Percentiles rank a stretch among this genome's conserved stretches.
phyloP scores from a whole-genome alignment of 176 grass and related monocot genomes.

The Ensete glaucum region DNA sequence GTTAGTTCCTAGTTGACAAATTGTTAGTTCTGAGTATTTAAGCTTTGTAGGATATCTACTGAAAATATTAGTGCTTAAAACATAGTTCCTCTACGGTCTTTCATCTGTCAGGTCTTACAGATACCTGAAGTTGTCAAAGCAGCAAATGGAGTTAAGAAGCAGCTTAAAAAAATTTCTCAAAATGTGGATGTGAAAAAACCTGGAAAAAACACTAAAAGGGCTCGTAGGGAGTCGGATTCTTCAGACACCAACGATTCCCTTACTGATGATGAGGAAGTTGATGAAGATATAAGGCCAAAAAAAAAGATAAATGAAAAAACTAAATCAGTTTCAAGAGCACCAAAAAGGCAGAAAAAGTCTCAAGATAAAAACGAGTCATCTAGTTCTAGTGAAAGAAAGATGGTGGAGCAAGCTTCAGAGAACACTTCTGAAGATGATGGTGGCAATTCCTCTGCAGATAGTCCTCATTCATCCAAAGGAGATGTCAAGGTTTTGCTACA shows the following conservation, averaged over 20 bases:
- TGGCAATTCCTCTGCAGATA: conserved; percentile 35
- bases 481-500: conserved; percentile 26
- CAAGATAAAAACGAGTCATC: conserved; percentile 33
- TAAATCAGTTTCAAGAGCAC: conserved; percentile 34
- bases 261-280: conserved; percentile 39
- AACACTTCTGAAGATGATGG: conserved; percentile 34
- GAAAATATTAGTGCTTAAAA: too few species aligned
- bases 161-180: conserved; percentile 31
- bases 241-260: conserved; percentile 47
- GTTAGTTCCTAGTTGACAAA: conserved; percentile 31
- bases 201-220: conserved; percentile 53
- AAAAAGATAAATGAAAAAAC: conserved; percentile 41
- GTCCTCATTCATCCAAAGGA: conserved; percentile 59
- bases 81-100: not conserved
- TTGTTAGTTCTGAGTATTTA: conserved; percentile 18
- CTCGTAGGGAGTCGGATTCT: conserved; percentile 36
- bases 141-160: conserved; percentile 54
- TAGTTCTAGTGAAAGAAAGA: conserved; percentile 49
- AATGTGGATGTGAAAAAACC: conserved; percentile 26
- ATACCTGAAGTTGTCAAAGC: conserved; percentile 28
- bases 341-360: conserved; percentile 40
- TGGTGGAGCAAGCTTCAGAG: conserved; percentile 29
- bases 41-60: not conserved
- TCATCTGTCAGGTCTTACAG: conserved; percentile 44
- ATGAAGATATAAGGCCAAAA: conserved; percentile 44